Conservation (phyloP, 2,329 filamentous ascomycete species). For the Ceratocystis variospora region DNA sequence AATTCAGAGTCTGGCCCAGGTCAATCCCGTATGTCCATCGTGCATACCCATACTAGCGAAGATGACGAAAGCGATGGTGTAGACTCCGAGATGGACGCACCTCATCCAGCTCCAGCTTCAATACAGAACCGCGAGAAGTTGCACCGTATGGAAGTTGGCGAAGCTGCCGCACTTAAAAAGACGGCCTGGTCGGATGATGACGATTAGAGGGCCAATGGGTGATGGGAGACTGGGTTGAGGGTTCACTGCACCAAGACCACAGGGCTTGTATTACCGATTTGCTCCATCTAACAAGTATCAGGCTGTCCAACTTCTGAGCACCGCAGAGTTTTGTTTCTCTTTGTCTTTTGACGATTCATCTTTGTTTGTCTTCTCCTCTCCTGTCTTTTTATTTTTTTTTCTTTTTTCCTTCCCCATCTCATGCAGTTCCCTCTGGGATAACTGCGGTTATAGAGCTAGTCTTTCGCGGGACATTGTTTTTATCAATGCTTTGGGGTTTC, state of each 20-base stretch:
- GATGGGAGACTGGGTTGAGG: background rate
- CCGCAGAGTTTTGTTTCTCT: background rate
- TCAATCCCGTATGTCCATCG: background rate
- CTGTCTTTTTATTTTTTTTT: background rate
- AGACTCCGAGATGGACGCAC: conserved; percentile 33
- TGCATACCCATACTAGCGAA: conserved; percentile 26
- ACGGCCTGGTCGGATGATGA: conserved; percentile 31
- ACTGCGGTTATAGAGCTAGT: background rate
- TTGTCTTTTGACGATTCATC: background rate
- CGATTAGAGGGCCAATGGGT: conserved; percentile 22
- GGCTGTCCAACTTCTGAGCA: background rate
- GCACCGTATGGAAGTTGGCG: conserved; percentile 46
- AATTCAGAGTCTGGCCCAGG: conserved; percentile 3
- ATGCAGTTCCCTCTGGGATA: background rate
- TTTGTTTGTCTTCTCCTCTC: background rate
- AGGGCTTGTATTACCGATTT: background rate
- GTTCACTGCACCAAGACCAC: conserved; percentile 4
- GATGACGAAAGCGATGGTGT: conserved; percentile 28
- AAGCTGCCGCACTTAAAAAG: conserved; percentile 38
- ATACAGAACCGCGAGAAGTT: conserved; percentile 39
- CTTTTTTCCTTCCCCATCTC: background rate
- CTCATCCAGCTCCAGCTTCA: conserved; percentile 30
- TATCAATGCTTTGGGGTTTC: background rate
- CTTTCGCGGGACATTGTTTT: background rate
- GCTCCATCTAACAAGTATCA: background rate